Evolutionary conservation across 1,284 basidiomycete genomes (phyloP), one percentile per base, ranked within the genome.

Genomic region (Pholiota adiposa): DNA sequence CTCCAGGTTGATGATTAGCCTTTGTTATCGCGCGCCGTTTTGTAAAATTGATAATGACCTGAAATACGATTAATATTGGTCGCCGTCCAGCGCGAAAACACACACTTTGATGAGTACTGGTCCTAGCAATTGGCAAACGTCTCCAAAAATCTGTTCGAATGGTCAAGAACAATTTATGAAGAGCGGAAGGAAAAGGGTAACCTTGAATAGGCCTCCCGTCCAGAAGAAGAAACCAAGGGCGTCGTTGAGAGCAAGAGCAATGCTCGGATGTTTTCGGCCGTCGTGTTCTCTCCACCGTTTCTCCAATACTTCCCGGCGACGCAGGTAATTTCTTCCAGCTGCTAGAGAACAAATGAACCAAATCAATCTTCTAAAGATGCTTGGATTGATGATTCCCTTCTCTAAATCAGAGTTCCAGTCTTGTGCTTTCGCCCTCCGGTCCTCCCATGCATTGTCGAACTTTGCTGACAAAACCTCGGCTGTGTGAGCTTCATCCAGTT

Each of bases 231-330:
- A 75, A 4, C 84, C 85, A 63, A 94, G 80, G 1, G 85, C 83
- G 65, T 93, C 91, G 69, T 91, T 90, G 52, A 94, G 70, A 12
- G 90, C 85, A 82, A 83, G 84, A 1, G 82, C 79, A 8, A 92
- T 73, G 63, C 87, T 90, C 0, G 87, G 75, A 25, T 79, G 66
- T 61, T 77, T 78, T 59, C 70, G 73, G 0, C 85, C 88, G 43
- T 75, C 77, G 6, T 78, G 76, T 25, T 78, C 72, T 38, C 81
- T 75, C 86, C 86, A 88, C 16, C 72, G 69, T 12, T 72, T 69
- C 67, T 86, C 83, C 9, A 79, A 72, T 4, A 67, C 70, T 57
- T 73, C 48, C 54, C 73, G 65, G 19, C 72, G 66, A n/a, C 79
- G 64, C 46, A 58, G 34, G 60, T 69, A 78, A 31, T 58, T 59